Evolutionary conservation across 805 yeast species (phyloP).

Genomic region (Brettanomyces sp.): DNA sequence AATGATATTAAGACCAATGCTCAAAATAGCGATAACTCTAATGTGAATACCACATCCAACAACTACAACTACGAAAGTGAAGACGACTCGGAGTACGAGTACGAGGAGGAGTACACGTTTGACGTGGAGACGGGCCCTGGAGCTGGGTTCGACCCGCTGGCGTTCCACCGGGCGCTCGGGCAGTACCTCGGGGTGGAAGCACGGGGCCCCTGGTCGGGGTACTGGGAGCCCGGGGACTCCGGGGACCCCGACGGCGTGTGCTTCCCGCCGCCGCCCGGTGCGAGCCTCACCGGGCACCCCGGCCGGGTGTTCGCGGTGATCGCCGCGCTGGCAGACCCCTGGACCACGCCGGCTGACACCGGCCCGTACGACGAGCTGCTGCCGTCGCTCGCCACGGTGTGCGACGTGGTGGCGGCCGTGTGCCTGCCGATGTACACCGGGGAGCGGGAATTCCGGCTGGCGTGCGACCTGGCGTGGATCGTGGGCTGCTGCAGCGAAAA

Average conservation of each 20-base stretch:
- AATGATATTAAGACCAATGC: neutral
- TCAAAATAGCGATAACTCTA: neutral
- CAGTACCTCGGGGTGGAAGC: conserved; percentile 16
- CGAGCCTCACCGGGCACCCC: neutral
- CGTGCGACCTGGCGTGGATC: conserved; percentile 25
- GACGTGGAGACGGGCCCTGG: conserved; percentile 10
- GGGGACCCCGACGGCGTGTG: conserved; percentile 4
- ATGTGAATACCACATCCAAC: neutral
- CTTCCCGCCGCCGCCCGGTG: neutral
- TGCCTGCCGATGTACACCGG: conserved; percentile 18
- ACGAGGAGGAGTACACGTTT: conserved; percentile 12
- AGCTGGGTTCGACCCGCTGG: conserved; percentile 13
- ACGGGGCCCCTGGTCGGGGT: no score
- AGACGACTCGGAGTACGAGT: conserved; percentile 2
- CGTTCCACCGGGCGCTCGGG: conserved; percentile 23
- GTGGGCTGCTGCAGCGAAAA: conserved; percentile 27
- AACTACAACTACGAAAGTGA: neutral
- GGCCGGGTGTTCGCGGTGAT: conserved; percentile 19
- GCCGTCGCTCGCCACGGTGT: conserved; percentile 46
- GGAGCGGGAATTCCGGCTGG: conserved; percentile 26
- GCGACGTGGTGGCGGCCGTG: conserved; percentile 42
- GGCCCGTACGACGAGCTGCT: conserved; percentile 37
- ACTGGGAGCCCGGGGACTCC: neutral
- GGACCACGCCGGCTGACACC: conserved; percentile 59
- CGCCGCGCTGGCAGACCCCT: conserved; percentile 45